These are phyloP conservation scores for Crinitomyces ghanaensis DNA, from an alignment of 805 yeast species.

Conservation along the genomic window DNA sequence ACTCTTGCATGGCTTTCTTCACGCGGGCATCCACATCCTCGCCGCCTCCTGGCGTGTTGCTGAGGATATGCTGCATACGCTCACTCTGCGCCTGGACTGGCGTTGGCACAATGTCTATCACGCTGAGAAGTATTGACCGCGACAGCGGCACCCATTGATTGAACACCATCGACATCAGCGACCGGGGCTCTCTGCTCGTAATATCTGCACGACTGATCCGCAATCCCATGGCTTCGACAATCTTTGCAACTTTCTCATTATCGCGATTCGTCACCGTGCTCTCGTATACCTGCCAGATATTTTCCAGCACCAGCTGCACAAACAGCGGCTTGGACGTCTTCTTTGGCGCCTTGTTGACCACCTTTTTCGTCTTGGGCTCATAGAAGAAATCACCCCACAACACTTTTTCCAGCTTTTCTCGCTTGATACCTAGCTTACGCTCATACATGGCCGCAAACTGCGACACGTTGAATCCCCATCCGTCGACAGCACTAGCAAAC, in stretches of 20 bases:
- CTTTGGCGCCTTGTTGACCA: conserved; percentile 35
- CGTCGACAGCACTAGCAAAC: conserved; percentile 86
- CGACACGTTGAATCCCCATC: conserved; percentile 92
- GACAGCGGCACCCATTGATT: conserved; percentile 94
- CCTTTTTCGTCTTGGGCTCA: conserved; percentile 83
- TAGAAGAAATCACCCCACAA: conserved; percentile 91
- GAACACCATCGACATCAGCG: conserved; percentile 53
- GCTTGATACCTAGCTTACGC: conserved; percentile 72
- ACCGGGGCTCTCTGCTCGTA: conserved; percentile 63
- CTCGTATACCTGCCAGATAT: conserved; percentile 84
- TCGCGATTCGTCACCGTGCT: conserved; percentile 54
- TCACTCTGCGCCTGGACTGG: conserved; percentile 66
- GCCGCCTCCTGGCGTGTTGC: conserved; percentile 39
- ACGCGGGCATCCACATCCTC: conserved; percentile 39
- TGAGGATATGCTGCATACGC: conserved; percentile 58
- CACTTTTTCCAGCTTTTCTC: conserved; percentile 68
- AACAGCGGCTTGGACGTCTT: conserved; percentile 65
- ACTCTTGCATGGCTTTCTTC: conserved; percentile 45
- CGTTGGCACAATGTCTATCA: conserved; percentile 75
- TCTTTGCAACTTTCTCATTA: conserved; percentile 60
- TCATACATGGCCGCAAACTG: conserved; percentile 84
- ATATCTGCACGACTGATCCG: conserved; percentile 65
- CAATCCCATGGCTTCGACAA: conserved; percentile 56
- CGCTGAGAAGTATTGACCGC: conserved; percentile 70
- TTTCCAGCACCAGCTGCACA: conserved; percentile 77